Evolutionary conservation across 2,329 filamentous ascomycete species (phyloP).

Genomic region (Colletotrichum somersetense): DNA sequence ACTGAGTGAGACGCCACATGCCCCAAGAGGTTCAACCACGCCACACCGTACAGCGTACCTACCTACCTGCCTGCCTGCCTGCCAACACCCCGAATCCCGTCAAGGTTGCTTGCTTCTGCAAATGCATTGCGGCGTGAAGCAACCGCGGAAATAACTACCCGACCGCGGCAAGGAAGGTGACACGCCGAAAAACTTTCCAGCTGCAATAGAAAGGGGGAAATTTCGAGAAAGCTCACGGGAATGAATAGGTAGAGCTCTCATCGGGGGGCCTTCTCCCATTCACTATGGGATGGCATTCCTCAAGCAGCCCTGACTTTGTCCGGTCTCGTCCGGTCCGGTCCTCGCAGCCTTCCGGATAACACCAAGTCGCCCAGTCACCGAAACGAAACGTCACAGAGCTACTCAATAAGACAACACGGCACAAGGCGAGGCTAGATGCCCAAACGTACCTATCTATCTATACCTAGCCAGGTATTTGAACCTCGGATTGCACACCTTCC

Average conservation of each 20-base stretch:
- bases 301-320: constrained; percentile 1
- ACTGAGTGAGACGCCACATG: constrained; percentile 34
- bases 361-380: constrained; percentile 1
- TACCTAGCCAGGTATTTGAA: not conserved
- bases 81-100: not conserved
- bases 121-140: constrained; percentile 16
- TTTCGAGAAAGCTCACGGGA: not conserved
- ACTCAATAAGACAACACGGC: not conserved
- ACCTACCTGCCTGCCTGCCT: not conserved
- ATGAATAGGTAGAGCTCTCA: not conserved
- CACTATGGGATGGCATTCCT: constrained; percentile 8
- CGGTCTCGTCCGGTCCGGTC: not conserved
- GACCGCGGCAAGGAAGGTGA: constrained; percentile 11
- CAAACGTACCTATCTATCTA: not conserved
- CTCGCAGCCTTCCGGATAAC: not conserved
- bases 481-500: not conserved
- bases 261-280: constrained; percentile 10
- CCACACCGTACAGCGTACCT: not conserved
- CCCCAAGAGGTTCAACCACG: constrained; percentile 17
- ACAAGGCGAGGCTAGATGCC: not conserved
- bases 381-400: not conserved
- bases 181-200: not conserved
- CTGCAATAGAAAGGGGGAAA: not conserved
- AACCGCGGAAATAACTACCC: constrained; percentile 18
- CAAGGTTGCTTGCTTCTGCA: constrained; percentile 19